phyloP scores from a whole-genome alignment of 2,329 filamentous ascomycete genomes.

The Dothistroma septosporum region DNA sequence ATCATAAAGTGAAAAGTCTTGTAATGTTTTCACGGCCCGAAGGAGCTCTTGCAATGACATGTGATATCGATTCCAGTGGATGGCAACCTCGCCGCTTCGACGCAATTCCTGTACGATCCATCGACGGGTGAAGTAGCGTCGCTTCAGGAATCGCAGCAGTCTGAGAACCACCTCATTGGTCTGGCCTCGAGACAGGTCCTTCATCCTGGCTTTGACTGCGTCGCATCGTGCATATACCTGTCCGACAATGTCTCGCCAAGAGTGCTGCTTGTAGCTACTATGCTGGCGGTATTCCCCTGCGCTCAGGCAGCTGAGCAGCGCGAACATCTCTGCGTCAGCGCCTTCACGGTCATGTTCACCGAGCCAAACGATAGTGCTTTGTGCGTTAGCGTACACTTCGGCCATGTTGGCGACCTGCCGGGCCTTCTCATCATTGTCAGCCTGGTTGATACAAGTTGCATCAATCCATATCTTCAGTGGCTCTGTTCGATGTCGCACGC shows the following conservation, averaged over 20 bases:
- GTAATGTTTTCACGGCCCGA: background rate
- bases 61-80: background rate
- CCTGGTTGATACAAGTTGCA: constrained; percentile 20
- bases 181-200: background rate
- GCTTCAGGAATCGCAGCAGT: background rate
- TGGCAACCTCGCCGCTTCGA: background rate
- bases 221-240: background rate
- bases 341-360: background rate
- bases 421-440: constrained; percentile 20
- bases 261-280: background rate
- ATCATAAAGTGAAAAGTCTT: background rate
- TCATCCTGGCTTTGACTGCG: background rate
- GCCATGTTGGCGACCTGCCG: constrained; percentile 28
- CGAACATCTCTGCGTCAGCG: background rate
- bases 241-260: background rate
- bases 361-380: constrained; percentile 22
- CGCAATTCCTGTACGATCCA: background rate
- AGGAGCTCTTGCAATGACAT: background rate
- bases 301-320: background rate
- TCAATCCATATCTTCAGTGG: constrained; percentile 2
- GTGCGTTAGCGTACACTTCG: constrained; percentile 22
- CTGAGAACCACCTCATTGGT: background rate
- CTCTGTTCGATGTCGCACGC: background rate
- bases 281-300: background rate
- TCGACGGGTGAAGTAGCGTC: background rate